These are phyloP conservation scores for Trichoderma simmonsii DNA, from an alignment of 2,329 filamentous ascomycete genomes.

Conservation along the genomic window DNA sequence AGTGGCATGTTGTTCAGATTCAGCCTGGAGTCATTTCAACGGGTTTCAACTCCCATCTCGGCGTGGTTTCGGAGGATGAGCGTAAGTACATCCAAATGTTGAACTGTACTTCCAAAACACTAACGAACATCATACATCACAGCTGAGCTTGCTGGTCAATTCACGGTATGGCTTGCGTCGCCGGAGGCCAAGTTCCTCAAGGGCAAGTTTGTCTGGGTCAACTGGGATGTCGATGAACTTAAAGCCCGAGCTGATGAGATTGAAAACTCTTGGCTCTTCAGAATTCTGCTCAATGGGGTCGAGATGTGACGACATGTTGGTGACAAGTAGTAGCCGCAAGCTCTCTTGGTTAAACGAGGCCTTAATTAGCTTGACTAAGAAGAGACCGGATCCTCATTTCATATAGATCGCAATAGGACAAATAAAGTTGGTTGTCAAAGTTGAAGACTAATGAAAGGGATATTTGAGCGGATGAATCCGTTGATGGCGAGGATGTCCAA, in stretches of 20 bases:
- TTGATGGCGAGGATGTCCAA: too few species aligned
- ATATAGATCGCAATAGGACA: too few species aligned
- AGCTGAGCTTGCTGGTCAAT: not conserved
- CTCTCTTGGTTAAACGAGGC: not conserved
- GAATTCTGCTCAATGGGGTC: not conserved
- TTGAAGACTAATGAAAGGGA: too few species aligned
- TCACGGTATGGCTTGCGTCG: not conserved
- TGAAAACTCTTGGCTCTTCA: not conserved
- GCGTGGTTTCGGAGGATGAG: not conserved
- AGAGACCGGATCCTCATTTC: too few species aligned
- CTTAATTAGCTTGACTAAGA: not conserved
- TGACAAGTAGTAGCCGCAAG: not conserved
- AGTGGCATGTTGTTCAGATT: not conserved
- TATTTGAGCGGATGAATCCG: too few species aligned
- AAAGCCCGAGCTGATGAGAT: not conserved
- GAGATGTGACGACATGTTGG: not conserved
- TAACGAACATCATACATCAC: not conserved
- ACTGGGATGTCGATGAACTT: not conserved
- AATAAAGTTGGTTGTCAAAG: too few species aligned
- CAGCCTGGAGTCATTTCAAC: not conserved
- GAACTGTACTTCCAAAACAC: not conserved
- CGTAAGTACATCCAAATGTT: not conserved
- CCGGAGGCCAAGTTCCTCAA: not conserved
- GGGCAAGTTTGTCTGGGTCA: not conserved
- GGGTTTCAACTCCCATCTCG: not conserved